Conservation (phyloP, 768 basidiomycete species). For the Leccinum ochraceum region DNA sequence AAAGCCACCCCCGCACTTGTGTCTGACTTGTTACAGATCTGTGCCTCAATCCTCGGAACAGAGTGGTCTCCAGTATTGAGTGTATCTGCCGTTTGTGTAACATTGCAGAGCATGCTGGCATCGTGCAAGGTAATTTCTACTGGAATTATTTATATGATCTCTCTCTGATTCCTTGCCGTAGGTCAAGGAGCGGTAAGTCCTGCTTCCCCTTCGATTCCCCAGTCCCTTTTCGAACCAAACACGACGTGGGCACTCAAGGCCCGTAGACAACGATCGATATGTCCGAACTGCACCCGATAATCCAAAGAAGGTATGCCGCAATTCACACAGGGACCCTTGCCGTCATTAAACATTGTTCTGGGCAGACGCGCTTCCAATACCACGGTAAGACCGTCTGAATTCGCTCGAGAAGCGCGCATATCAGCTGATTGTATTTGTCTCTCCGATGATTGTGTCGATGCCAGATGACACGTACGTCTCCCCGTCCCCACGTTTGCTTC, state of each 20-base stretch:
- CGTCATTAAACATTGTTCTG: slow-evolving; percentile 14
- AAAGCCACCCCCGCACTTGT: slow-evolving; percentile 10
- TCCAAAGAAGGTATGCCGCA: slow-evolving; percentile 73
- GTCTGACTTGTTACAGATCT: slow-evolving; percentile 57
- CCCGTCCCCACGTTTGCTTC: slow-evolving; percentile 6
- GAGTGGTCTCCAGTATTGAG: slow-evolving; percentile 92
- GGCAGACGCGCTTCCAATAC: slow-evolving; percentile 77
- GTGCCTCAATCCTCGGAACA: slow-evolving; percentile 84
- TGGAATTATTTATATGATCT: not conserved
- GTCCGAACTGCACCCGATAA: slow-evolving; percentile 76
- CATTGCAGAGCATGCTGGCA: slow-evolving; percentile 90
- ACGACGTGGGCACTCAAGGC: slow-evolving; percentile 44
- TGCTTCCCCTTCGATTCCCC: slow-evolving; percentile 1
- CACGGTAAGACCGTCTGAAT: slow-evolving; percentile 53
- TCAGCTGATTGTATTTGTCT: slow-evolving; percentile 19
- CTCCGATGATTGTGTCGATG: not conserved
- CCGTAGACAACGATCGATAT: slow-evolving; percentile 82
- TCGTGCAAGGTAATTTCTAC: slow-evolving; percentile 73
- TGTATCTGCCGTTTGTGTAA: slow-evolving; percentile 79
- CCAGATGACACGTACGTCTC: slow-evolving; percentile 62
- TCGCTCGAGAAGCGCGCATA: not conserved
- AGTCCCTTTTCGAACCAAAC: slow-evolving; percentile 5
- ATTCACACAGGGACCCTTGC: not conserved
- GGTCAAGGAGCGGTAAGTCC: slow-evolving; percentile 63
- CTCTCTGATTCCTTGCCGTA: slow-evolving; percentile 24